Conservation (phyloP, 306 rosid species). For the Quercus variabilis region DNA sequence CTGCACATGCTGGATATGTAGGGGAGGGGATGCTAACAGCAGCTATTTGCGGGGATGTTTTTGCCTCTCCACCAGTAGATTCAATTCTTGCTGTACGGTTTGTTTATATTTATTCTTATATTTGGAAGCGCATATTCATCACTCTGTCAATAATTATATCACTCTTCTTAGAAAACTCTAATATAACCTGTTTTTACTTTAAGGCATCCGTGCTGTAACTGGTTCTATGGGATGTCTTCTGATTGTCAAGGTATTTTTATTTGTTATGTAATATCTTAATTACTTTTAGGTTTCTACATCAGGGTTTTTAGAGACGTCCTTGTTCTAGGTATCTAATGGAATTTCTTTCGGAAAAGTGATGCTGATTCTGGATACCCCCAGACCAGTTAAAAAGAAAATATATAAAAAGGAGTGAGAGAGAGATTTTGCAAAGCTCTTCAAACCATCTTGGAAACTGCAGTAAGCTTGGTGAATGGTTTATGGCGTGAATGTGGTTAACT, state of each 20-base stretch:
- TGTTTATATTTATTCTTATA: conserved; percentile 18
- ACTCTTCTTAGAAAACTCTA: conserved; percentile 23
- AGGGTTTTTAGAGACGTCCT: conserved; percentile 2
- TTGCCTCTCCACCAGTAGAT: conserved; percentile 87
- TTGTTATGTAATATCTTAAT: conserved; percentile 17
- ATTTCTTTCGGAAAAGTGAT: background rate
- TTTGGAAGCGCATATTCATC: conserved; percentile 10
- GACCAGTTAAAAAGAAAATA: background rate
- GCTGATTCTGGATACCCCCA: background rate
- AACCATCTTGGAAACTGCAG: background rate
- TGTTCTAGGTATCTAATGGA: background rate
- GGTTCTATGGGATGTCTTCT: conserved; percentile 94
- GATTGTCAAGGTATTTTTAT: conserved; percentile 69
- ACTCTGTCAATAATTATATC: conserved; percentile 19
- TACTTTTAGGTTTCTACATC: conserved; percentile 11
- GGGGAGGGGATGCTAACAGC: conserved; percentile 99
- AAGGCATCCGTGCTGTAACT: conserved; percentile 97
- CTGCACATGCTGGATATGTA: conserved; percentile 91
- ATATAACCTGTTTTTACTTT: conserved; percentile 33
- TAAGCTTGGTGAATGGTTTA: background rate
- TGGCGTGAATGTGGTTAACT: conserved; percentile 12
- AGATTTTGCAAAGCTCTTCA: background rate
- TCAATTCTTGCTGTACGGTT: conserved; percentile 79
- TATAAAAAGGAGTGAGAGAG: too few relatives aligned
- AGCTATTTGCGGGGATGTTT: conserved; percentile 92